A percentile compares a stretch with the other conserved stretches of the same genome.
phyloP scores from a whole-genome alignment of 2,329 filamentous ascomycete species.

The Tolypocladium nubicola region DNA sequence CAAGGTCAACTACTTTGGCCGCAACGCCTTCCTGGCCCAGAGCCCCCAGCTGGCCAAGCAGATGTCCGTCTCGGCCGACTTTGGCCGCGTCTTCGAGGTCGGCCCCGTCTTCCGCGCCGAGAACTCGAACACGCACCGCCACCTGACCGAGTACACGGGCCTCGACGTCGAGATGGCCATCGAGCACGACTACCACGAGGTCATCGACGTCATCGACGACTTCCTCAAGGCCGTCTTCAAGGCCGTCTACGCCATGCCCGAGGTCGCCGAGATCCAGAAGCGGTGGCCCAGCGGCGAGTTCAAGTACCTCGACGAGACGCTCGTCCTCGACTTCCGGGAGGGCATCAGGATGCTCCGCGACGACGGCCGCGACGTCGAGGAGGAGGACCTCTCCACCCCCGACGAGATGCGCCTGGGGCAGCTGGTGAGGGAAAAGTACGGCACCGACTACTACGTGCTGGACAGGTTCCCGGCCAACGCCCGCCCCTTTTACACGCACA shows the following conservation, averaged over 20 bases:
- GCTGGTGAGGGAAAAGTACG: conserved; percentile 75
- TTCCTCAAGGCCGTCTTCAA: conserved; percentile 65
- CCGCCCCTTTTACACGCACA: conserved; percentile 86
- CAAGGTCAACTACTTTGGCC: conserved; percentile 82
- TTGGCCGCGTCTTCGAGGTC: conserved; percentile 74
- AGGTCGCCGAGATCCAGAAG: conserved; percentile 69
- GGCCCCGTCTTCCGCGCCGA: conserved; percentile 75
- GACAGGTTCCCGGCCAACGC: conserved; percentile 85
- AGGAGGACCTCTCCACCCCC: conserved; percentile 76
- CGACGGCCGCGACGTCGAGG: conserved; percentile 68
- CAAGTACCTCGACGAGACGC: conserved; percentile 77
- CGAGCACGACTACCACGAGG: conserved; percentile 81
- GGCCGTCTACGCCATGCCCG: conserved; percentile 37
- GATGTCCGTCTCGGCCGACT: conserved; percentile 83
- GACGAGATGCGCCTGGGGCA: conserved; percentile 81
- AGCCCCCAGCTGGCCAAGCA: conserved; percentile 90
- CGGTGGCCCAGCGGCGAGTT: conserved; percentile 83
- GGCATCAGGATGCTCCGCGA: conserved; percentile 74
- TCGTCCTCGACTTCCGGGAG: conserved; percentile 68
- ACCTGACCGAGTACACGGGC: conserved; percentile 90
- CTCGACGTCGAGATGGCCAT: conserved; percentile 91
- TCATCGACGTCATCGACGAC: conserved; percentile 65
- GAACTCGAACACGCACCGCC: conserved; percentile 90
- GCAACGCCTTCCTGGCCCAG: conserved; percentile 79
- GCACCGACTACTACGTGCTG: conserved; percentile 86